A percentile compares a stretch with the other conserved stretches of the same genome.
Evolutionary conservation across 805 yeast genomes (phyloP).

Genomic region (Starmerella etchellsii): DNA sequence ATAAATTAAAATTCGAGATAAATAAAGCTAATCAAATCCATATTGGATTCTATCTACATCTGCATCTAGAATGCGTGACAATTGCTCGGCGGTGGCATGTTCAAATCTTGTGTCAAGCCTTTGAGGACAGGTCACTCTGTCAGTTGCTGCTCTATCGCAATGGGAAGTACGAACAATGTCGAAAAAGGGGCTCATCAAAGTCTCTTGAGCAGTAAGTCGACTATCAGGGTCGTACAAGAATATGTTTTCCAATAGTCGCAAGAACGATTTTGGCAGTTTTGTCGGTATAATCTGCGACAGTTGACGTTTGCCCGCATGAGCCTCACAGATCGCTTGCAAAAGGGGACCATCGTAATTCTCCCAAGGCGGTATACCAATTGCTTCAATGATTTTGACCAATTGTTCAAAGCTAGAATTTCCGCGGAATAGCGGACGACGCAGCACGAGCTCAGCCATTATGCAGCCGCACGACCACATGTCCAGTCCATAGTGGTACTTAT

Average conservation of each 20-base stretch:
- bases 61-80: background rate
- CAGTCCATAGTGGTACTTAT: constrained; percentile 32
- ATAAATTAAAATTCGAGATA: too few species aligned
- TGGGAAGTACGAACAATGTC: constrained; percentile 37
- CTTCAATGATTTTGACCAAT: constrained; percentile 49
- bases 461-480: constrained; percentile 96
- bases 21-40: too few species aligned
- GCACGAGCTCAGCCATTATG: constrained; percentile 71
- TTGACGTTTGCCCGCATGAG: background rate
- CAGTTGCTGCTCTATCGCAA: background rate
- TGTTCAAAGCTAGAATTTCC: constrained; percentile 68
- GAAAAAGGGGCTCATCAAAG: constrained; percentile 47
- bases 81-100: background rate
- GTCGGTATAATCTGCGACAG: constrained; percentile 9
- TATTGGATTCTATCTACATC: constrained; percentile 1
- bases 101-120: constrained; percentile 8
- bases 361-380: constrained; percentile 56
- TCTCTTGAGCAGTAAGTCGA: constrained; percentile 44
- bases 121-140: background rate
- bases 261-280: constrained; percentile 2
- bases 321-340: background rate
- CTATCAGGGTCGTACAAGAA: constrained; percentile 50
- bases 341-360: background rate
- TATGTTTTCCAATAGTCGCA: constrained; percentile 39
- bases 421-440: constrained; percentile 64